Percentiles rank a stretch among this genome's conserved stretches.
These are phyloP conservation scores for Poterioochromonas sp. DNA, from an alignment of 352 stramenopile genomes.

Conservation along the genomic window DNA sequence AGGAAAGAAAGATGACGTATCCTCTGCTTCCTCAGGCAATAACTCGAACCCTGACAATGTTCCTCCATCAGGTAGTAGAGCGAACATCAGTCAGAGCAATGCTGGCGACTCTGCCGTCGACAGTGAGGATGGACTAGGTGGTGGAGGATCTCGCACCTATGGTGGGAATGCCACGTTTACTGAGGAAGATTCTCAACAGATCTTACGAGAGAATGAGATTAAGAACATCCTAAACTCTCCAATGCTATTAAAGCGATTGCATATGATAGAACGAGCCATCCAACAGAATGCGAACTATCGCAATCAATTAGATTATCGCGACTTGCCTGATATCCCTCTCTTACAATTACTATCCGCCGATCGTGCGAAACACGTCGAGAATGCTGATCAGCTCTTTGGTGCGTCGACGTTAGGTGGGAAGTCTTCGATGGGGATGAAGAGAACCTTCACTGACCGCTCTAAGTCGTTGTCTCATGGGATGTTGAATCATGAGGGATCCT, in stretches of 20 bases:
- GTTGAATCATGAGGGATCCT: neutral
- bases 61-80: neutral
- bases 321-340: constrained; percentile 12
- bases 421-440: neutral
- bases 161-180: neutral
- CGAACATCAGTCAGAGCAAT: neutral
- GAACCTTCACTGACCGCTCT: neutral
- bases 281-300: constrained; percentile 27
- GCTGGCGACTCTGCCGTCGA: neutral
- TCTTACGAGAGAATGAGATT: neutral
- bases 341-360: neutral
- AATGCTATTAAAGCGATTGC: neutral
- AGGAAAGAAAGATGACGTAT: neutral
- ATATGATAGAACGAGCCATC: constrained; percentile 17
- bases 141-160: neutral
- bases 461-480: neutral
- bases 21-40: neutral
- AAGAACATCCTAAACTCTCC: neutral
- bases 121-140: neutral
- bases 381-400: neutral
- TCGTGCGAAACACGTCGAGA: neutral
- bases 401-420: neutral
- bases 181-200: neutral
- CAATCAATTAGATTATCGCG: constrained; percentile 6
- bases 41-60: neutral